phyloP scores from a whole-genome alignment of 805 yeast genomes.

The Candida methanosorbosa region DNA sequence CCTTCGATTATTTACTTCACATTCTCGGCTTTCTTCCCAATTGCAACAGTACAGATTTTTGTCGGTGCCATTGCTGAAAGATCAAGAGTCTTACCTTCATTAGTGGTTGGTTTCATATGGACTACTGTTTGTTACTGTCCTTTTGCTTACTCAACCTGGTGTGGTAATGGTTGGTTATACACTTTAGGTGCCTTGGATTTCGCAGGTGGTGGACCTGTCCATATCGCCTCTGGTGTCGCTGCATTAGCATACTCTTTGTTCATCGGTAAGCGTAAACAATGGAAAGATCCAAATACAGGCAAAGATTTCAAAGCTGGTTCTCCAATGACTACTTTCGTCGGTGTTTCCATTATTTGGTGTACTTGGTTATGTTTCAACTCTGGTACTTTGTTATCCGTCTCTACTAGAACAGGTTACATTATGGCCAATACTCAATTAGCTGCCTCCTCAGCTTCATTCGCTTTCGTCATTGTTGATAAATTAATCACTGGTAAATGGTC shows the following conservation, averaged over 20 bases:
- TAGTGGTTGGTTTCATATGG: slow-evolving; percentile 32
- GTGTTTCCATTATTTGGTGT: slow-evolving; percentile 38
- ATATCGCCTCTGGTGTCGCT: slow-evolving; percentile 34
- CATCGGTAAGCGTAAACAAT: slow-evolving; percentile 31
- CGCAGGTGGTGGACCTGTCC: slow-evolving; percentile 45
- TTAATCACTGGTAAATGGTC: slow-evolving; percentile 32
- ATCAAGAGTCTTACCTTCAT: slow-evolving; percentile 31
- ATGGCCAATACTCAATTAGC: slow-evolving; percentile 43
- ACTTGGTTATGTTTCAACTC: slow-evolving; percentile 44
- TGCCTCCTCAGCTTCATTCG: slow-evolving; percentile 36
- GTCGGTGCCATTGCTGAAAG: slow-evolving; percentile 37
- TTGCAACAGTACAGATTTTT: slow-evolving; percentile 41
- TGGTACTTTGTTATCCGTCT: slow-evolving; percentile 33
- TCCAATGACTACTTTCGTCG: slow-evolving; percentile 29
- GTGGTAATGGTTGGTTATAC: slow-evolving; percentile 34
- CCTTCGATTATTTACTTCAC: slow-evolving; percentile 38
- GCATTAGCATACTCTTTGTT: slow-evolving; percentile 33
- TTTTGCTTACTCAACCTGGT: slow-evolving; percentile 39
- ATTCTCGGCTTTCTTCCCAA: slow-evolving; percentile 36
- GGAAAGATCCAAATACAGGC: slow-evolving; percentile 19
- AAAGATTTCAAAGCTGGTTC: slow-evolving; percentile 27
- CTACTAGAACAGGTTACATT: slow-evolving; percentile 35
- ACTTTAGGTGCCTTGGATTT: slow-evolving; percentile 36
- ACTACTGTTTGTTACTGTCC: slow-evolving; percentile 37
- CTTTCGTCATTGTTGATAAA: slow-evolving; percentile 36